phyloP scores from a whole-genome alignment of 2,329 filamentous ascomycete genomes.

The Cordyceps militaris region DNA sequence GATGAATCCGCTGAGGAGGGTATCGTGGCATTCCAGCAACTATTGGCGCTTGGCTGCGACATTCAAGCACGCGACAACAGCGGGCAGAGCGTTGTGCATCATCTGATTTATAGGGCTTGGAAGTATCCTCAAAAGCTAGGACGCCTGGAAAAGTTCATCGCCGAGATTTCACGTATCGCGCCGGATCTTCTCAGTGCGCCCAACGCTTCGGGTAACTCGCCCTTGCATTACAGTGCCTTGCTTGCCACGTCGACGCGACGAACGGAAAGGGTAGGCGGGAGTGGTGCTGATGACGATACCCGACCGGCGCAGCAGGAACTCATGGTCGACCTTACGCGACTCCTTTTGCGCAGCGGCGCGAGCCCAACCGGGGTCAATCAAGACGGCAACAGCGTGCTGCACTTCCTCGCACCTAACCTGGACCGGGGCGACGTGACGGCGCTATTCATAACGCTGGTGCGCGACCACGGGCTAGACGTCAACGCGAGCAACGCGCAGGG shows the following conservation, averaged over 20 bases:
- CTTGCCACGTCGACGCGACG: not conserved
- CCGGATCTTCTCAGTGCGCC: not conserved
- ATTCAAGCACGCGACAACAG: not conserved
- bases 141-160: not conserved
- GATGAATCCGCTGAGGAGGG: not conserved
- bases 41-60: not conserved
- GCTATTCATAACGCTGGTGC: conserved; percentile 12
- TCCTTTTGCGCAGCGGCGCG: not conserved
- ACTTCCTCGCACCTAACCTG: not conserved
- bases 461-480: conserved; percentile 12
- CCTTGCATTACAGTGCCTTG: conserved; percentile 2
- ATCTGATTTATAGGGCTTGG: not conserved
- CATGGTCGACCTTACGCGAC: not conserved
- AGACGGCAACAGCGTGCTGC: conserved; percentile 2
- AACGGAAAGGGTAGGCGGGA: not conserved
- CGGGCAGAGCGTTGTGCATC: conserved; percentile 5
- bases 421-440: not conserved
- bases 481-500: conserved; percentile 14
- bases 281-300: not conserved
- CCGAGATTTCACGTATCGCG: not conserved
- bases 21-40: not conserved
- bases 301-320: not conserved
- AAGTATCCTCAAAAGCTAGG: not conserved
- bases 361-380: not conserved
- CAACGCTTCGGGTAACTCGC: not conserved